Conservation (phyloP, 2,329 filamentous ascomycete species). For the Aspergillus proliferans region DNA sequence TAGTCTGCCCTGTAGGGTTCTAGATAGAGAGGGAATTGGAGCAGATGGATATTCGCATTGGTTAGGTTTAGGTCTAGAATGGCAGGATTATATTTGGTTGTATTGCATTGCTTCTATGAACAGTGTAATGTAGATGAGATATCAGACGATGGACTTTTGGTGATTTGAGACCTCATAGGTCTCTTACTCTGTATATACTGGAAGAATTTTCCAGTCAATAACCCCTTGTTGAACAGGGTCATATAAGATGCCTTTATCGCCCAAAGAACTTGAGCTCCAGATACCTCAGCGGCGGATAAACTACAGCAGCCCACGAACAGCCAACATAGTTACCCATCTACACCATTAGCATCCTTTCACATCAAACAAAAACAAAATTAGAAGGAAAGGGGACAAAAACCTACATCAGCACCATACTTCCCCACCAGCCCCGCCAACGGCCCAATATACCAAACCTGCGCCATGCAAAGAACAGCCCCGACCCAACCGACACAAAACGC, state of each 20-base stretch:
- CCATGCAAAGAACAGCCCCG: conserved; percentile 61
- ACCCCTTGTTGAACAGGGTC: neutral
- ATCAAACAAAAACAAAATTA: conserved; percentile 1
- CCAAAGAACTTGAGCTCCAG: conserved; percentile 47
- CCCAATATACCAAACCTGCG: conserved; percentile 63
- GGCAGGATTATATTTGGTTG: too few species aligned
- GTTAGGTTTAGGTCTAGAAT: too few species aligned
- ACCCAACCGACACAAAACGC: conserved; percentile 61
- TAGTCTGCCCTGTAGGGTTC: too few species aligned
- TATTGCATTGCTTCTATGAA: too few species aligned
- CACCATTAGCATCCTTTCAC: neutral
- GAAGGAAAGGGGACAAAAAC: conserved; percentile 15
- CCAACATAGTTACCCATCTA: conserved; percentile 56
- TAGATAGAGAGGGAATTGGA: too few species aligned
- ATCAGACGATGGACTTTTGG: neutral
- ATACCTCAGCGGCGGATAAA: conserved; percentile 51
- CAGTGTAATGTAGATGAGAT: too few species aligned
- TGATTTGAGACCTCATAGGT: neutral
- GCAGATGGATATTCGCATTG: too few species aligned
- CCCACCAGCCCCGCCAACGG: conserved; percentile 55
- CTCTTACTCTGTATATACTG: neutral
- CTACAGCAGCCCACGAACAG: conserved; percentile 53
- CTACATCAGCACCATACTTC: conserved; percentile 52
- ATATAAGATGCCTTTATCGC: conserved; percentile 25
- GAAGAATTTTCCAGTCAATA: neutral